Conservation (phyloP, 495 filamentous ascomycete species). For the Diplogelasinospora grovesii region DNA sequence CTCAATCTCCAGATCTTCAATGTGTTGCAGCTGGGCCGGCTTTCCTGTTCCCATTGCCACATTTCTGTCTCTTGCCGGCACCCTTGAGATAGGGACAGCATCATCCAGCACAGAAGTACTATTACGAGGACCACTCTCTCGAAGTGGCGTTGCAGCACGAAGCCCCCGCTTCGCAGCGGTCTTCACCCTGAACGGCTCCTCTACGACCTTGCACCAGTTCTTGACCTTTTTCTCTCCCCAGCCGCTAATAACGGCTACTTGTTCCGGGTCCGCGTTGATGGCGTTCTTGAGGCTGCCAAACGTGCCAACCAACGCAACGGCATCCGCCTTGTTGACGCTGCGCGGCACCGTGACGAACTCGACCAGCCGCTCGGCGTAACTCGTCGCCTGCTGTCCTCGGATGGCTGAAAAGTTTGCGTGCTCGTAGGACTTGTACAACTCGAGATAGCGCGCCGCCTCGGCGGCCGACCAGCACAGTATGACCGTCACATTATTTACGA, state of each 20-base stretch:
- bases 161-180: constrained; percentile 54
- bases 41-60: too few species aligned
- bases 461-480: constrained; percentile 90
- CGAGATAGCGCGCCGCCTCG: constrained; percentile 88
- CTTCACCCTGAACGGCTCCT: constrained; percentile 74
- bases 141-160: constrained; percentile 15
- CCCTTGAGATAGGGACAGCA: constrained; percentile 32
- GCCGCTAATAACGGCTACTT: constrained; percentile 71
- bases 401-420: constrained; percentile 76
- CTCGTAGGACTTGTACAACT: constrained; percentile 89
- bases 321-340: constrained; percentile 90
- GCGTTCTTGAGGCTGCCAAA: constrained; percentile 85
- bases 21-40: background rate
- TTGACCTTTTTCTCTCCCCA: constrained; percentile 96
- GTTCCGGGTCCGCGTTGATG: constrained; percentile 80
- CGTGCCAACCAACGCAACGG: constrained; percentile 73
- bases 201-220: constrained; percentile 70
- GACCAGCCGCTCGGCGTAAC: constrained; percentile 81
- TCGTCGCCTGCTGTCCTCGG: constrained; percentile 69
- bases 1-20: constrained; percentile 8
- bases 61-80: constrained; percentile 30
- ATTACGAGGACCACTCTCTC: constrained; percentile 8
- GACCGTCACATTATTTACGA: constrained; percentile 86
- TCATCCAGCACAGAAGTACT: constrained; percentile 17
- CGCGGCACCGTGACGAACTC: constrained; percentile 89